Percentiles rank a stretch among this genome's conserved stretches.
Evolutionary conservation across 805 yeast genomes (phyloP).

Genomic region (Candida michaelii): DNA sequence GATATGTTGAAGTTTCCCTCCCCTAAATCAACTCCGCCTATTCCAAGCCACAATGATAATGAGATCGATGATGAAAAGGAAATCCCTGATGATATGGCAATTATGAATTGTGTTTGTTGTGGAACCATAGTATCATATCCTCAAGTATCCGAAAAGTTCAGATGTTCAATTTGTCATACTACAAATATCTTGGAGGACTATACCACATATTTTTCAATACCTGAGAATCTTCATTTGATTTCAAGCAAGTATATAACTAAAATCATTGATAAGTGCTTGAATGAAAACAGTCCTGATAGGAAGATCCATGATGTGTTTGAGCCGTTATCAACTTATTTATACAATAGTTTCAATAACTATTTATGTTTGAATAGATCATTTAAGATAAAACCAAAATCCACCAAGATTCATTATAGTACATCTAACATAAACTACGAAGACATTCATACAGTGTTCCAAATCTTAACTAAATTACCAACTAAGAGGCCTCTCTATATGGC

Average conservation of each 20-base stretch:
- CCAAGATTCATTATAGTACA: slow-evolving; percentile 39
- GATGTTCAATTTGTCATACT: slow-evolving; percentile 63
- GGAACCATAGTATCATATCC: slow-evolving; percentile 35
- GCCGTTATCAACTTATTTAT: slow-evolving; percentile 52
- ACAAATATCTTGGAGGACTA: slow-evolving; percentile 33
- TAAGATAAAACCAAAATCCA: slow-evolving; percentile 24
- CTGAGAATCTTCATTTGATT: slow-evolving; percentile 18
- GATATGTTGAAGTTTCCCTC: slow-evolving; percentile 17
- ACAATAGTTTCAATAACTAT: slow-evolving; percentile 47
- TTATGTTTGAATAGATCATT: slow-evolving; percentile 57
- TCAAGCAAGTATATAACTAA: slow-evolving; percentile 33
- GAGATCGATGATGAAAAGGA: slow-evolving; percentile 4
- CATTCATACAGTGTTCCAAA: slow-evolving; percentile 44
- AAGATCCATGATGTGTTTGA: slow-evolving; percentile 37
- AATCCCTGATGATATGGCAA: slow-evolving; percentile 10
- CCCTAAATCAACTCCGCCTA: not conserved
- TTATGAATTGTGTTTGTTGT: slow-evolving; percentile 39
- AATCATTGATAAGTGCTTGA: slow-evolving; percentile 35
- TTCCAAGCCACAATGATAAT: not conserved
- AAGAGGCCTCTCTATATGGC: slow-evolving; percentile 59
- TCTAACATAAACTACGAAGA: slow-evolving; percentile 53
- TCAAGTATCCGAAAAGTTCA: slow-evolving; percentile 36
- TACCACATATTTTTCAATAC: slow-evolving; percentile 1
- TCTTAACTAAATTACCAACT: slow-evolving; percentile 54
- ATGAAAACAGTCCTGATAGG: slow-evolving; percentile 14